Percentiles rank a stretch among this genome's conserved stretches.
These are phyloP conservation scores for Penicillium maclennaniae DNA, from an alignment of 495 filamentous ascomycete species.

Conservation along the genomic window DNA sequence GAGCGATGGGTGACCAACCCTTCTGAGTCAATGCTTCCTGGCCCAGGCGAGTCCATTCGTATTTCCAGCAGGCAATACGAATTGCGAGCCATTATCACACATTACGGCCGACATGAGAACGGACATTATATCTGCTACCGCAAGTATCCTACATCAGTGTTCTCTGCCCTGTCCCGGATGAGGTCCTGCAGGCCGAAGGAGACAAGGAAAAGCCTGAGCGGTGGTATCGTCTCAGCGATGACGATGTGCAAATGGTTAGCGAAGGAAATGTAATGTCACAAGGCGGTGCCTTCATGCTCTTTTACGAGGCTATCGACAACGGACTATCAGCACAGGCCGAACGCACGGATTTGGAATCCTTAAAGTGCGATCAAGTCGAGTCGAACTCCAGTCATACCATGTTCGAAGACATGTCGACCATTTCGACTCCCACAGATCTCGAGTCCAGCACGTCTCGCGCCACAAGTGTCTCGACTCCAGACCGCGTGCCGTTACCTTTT, in stretches of 20 bases:
- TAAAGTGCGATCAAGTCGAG: slow-evolving; percentile 13
- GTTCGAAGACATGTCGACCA: slow-evolving; percentile 30
- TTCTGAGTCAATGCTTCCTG: slow-evolving; percentile 63
- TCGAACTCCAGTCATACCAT: slow-evolving; percentile 23
- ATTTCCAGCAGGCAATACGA: slow-evolving; percentile 61
- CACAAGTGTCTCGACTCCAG: slow-evolving; percentile 32
- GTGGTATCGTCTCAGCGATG: slow-evolving; percentile 88
- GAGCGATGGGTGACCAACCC: slow-evolving; percentile 70
- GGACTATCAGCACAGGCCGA: neutral
- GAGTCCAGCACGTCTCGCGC: slow-evolving; percentile 31
- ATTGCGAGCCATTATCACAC: slow-evolving; percentile 80
- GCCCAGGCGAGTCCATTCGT: slow-evolving; percentile 30
- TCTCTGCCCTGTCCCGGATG: slow-evolving; percentile 37
- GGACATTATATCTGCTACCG: slow-evolving; percentile 94
- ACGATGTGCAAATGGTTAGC: slow-evolving; percentile 68
- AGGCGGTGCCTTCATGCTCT: slow-evolving; percentile 93
- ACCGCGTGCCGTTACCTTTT: slow-evolving; percentile 8
- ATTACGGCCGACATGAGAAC: slow-evolving; percentile 87
- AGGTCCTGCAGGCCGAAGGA: slow-evolving; percentile 33
- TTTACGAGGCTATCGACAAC: slow-evolving; percentile 65
- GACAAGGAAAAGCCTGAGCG: slow-evolving; percentile 39
- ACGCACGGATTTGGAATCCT: neutral
- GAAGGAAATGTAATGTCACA: slow-evolving; percentile 72
- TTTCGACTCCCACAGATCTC: slow-evolving; percentile 30
- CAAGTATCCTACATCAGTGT: slow-evolving; percentile 50